Evolutionary conservation across 352 stramenopile genomes (phyloP), one percentile per base, ranked within the genome.

Genomic region (Globisporangium ultimum): DNA sequence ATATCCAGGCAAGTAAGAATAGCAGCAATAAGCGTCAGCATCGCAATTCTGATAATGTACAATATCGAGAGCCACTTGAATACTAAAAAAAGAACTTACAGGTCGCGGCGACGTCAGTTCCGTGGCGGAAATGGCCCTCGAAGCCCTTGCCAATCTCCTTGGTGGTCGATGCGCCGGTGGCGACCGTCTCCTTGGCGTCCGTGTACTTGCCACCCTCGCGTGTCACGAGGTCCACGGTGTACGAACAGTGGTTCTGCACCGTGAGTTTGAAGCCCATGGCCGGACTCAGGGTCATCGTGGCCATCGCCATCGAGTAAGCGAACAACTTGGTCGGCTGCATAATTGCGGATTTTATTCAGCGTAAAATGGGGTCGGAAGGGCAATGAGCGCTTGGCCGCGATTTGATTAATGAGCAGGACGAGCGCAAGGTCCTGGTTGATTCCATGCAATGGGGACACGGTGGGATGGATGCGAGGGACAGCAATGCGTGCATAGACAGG

Each of bases 71-170:
- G 24, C 24, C 24, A 32, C 24, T 5, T 6, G 8, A 1, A 36
- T 36, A 36, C 28, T 5, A 36, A 36, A 11, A 36, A 9, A 36
- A 2, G 28, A 28, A 28, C 24, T 28, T 68, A 78, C 70, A 58
- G 13, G 80, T 90, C 20, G 80, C 80, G 9, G 80, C 67, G 48
- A 82, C 77, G 64, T 72, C 62, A 18, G 67, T 48, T 34, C 80
- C 80, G 70, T 86, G 75, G 66, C 80, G 80, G 61, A 86, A 86
- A 67, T 88, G 68, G 51, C 80, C 78, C 63, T 91, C 74, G 58
- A 72, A 88, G 66, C 69, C 77, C 64, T 87, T 88, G 28, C 57
- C 67, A 49, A 88, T 76, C 20, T 68, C 65, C 53, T 74, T 73
- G 45, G 62, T 48, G 12, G 64, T 45, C 12, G 76, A 84, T 2